Base-by-base conservation (phyloP, 148 eudicot genomes). In the Camellia lanceoleosa region DNA sequence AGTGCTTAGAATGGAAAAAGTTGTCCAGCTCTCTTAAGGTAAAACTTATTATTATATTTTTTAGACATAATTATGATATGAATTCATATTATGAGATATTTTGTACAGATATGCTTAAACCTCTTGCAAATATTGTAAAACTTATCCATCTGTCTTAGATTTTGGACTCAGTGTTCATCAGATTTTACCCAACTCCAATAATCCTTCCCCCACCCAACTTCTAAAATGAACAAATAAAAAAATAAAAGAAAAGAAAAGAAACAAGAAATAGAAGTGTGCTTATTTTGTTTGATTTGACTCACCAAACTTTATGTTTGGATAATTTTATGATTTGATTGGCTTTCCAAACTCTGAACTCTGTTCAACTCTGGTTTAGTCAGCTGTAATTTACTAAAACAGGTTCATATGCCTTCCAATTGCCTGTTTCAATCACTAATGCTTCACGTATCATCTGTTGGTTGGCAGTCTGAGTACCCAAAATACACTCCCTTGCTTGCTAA, bases 401-500 rank as follows among this genome's bases (percentile, higher is more conserved):
- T 58, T 74, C 47, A 15, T 67, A 8, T 74, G 63, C 68, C 63
- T 58, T 75, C 14, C 54, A 75, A 4, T 58, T 51, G 44, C 20
- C 58, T 58, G 54, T 69, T 68, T 80, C 67, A 38, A 14, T 71
- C 41, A 9, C 77, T 71, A 67, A 67, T 66, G 72, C 62, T 74
- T 20, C 68, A 59, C 43, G 13, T 79, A 43, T 11, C 73, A 62
- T 73, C 63, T 77, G 69, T 81, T 80, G 74, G 47, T 78, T 89
- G 80, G 89, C 95, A 96, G 99, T 80, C 87, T 58, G 98, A 96
- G 79, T 96, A 91, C 85, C 90, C 95, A 10, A 92, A 87, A 63
- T 89, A 96, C 86, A 94, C 99, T 14, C 97, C 98, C 47, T 84
- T 96, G 87, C 99, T 96, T 85, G 92, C 92, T 76, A 94, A 92